Evolutionary conservation across 1,284 basidiomycete species (phyloP), one percentile per base, ranked within the genome.

Genomic region (Amylostereum areolatum): DNA sequence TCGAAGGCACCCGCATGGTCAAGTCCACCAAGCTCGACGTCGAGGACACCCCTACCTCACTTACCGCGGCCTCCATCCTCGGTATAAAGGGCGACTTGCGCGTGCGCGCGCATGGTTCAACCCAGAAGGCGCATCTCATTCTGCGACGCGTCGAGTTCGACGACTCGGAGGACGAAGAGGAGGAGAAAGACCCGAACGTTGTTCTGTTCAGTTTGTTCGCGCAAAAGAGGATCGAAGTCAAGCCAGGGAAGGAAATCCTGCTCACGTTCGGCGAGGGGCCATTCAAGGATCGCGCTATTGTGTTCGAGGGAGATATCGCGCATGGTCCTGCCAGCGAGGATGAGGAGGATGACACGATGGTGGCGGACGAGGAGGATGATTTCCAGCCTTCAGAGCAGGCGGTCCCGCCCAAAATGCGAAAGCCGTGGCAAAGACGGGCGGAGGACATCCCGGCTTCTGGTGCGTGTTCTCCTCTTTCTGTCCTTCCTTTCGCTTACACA

Each of bases 201-300:
- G 70, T 75, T 29, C 76, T 74, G 61, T 85, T 82, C 59, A 76
- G 72, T 58, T 65, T 85, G 6, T 80, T 83, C 60, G 80, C 82
- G 3, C 72, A 74, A 54, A 85, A 85, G 66, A 68, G 77, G 52
- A 80, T 85, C 59, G 78, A 79, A 58, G 73, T 82, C 57, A 83
- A 75, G 59, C 77, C 81, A 8, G 83, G 82, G 50, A 83, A 81
- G 62, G 80, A 81, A 63, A 77, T 85, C 43, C 69, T 83, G 36
- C 70, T 85, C 48, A 72, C 80, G 4, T 66, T 84, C 33, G 74
- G 72, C 37, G 73, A 80, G 53, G 74, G 75, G 34, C 63, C 65
- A 8, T 75, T 77, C 62, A 73, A 74, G 48, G 79, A 81, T 51
- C 70, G 70, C 51, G 67, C 79, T 2, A 70, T 84, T 55, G 61